Evolutionary conservation across 177 flowering plant genomes (phyloP), one percentile per base, ranked within the genome.

Genomic region (Vitis hybrid): DNA sequence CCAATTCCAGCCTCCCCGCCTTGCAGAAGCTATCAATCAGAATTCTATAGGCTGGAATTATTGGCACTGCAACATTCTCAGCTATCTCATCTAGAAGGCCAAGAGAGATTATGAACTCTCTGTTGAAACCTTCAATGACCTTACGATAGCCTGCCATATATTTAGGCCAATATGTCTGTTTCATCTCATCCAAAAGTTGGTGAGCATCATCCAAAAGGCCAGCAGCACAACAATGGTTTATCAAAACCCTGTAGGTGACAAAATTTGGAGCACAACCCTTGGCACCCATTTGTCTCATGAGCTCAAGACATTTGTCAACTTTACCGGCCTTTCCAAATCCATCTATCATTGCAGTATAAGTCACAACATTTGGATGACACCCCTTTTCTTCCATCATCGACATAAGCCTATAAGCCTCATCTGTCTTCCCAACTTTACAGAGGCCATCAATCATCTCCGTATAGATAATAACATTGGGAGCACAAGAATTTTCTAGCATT

Each of bases 231-330:
- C 91, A 89, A 63, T 92, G 95, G 57, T 83, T 82, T 76, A 94
- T 87, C 75, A 94, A 76, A 40, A 92, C 90, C 74, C 88, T 79
- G 73, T 92, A 94, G 0, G 98, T 94, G 48, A 92, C 73, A 73
- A 85, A 87, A 83, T 94, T 90, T 59, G 98, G 97, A 54, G 97
- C 89, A 82, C 97, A 92, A 70, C 97, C 89, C 76, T 91, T 92
- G 48, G 71, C 72, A 51, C 75, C 69, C 97, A 92, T 92, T 76
- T 82, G 76, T 51, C 65, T 64, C 52, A 89, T 88, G 18, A 94
- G 83, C 48, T 85, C 85, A 69, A 92, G 88, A 70, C 95, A 76
- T 79, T 78, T 84, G 46, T 85, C 82, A 46, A 92, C 74, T 79
- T 81, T 84, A 60, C 95, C 92, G 9, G 69, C 85, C 81, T 81